Evolutionary conservation across 1,139 yeast species (phyloP).

Genomic region (Geotrichum bryndzae): DNA sequence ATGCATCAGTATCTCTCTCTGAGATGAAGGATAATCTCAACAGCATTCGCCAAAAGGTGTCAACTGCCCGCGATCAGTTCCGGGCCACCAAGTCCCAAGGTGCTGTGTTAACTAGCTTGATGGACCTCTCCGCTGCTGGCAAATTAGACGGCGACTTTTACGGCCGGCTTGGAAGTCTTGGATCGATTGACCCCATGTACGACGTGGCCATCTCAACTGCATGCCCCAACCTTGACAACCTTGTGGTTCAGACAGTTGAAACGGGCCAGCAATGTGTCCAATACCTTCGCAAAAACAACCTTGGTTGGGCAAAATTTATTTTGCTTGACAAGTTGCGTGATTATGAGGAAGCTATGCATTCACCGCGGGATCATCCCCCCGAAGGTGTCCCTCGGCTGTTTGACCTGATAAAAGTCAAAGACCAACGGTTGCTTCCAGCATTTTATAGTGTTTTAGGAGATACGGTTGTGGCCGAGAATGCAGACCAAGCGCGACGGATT

Average conservation of each 20-base stretch:
- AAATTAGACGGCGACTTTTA: slow-evolving; percentile 70
- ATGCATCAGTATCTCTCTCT: slow-evolving; percentile 46
- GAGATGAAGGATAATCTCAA: slow-evolving; percentile 50
- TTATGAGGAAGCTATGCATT: slow-evolving; percentile 49
- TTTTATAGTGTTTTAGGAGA: slow-evolving; percentile 82
- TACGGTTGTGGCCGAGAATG: slow-evolving; percentile 76
- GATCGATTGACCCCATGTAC: slow-evolving; percentile 76
- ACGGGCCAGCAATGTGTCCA: slow-evolving; percentile 90
- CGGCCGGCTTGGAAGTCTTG: slow-evolving; percentile 88
- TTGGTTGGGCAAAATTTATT: slow-evolving; percentile 88
- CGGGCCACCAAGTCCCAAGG: slow-evolving; percentile 60
- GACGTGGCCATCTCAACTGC: slow-evolving; percentile 96
- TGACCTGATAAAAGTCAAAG: slow-evolving; percentile 68
- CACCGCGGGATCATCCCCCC: slow-evolving; percentile 72
- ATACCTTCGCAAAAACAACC: slow-evolving; percentile 69
- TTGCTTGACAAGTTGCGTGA: slow-evolving; percentile 69
- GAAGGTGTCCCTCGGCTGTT: slow-evolving; percentile 72
- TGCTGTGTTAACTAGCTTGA: slow-evolving; percentile 64
- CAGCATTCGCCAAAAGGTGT: slow-evolving; percentile 53
- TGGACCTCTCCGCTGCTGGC: slow-evolving; percentile 69
- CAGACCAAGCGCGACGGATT: slow-evolving; percentile 76
- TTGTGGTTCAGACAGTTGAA: slow-evolving; percentile 92
- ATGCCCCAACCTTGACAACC: slow-evolving; percentile 82
- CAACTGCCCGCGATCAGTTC: slow-evolving; percentile 57
- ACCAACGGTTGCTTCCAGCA: slow-evolving; percentile 71